A percentile compares a stretch with the other conserved stretches of the same genome.
Conservation (phyloP, 106 monocot genomes). For the Iris macrosiphon region DNA sequence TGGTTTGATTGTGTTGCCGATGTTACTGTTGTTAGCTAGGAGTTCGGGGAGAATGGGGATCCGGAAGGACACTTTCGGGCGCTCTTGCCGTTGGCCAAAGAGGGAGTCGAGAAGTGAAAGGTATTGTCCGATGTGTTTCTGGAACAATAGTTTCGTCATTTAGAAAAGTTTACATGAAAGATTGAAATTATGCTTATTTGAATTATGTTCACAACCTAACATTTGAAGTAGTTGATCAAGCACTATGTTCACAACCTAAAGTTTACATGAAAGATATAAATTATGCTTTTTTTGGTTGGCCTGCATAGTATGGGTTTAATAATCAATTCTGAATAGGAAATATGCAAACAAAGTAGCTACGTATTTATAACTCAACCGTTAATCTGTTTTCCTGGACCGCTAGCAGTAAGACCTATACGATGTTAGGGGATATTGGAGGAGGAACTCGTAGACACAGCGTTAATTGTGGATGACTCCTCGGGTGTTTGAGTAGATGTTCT, state of each 20-base stretch:
- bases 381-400: constrained; percentile 54
- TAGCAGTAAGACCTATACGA: constrained; percentile 94
- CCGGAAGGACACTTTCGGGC: constrained; percentile 68
- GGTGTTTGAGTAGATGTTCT: constrained; percentile 86
- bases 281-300: too few species aligned
- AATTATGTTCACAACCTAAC: too few species aligned
- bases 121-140: constrained; percentile 25
- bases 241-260: too few species aligned
- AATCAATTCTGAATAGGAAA: not conserved
- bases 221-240: too few species aligned
- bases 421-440: constrained; percentile 93
- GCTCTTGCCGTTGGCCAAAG: constrained; percentile 59
- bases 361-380: not conserved
- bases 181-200: too few species aligned
- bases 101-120: constrained; percentile 90
- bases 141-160: too few species aligned
- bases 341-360: not conserved
- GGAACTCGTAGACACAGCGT: constrained; percentile 70
- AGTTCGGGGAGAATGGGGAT: constrained; percentile 93
- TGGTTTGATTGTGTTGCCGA: not conserved
- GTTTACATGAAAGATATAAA: too few species aligned
- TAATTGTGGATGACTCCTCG: constrained; percentile 92
- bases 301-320: not conserved
- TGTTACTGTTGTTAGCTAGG: constrained; percentile 30
- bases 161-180: too few species aligned